These are phyloP conservation scores for Choanephora cucurbitarum DNA, from an alignment of 371 early-diverging fungal species.

Conservation along the genomic window DNA sequence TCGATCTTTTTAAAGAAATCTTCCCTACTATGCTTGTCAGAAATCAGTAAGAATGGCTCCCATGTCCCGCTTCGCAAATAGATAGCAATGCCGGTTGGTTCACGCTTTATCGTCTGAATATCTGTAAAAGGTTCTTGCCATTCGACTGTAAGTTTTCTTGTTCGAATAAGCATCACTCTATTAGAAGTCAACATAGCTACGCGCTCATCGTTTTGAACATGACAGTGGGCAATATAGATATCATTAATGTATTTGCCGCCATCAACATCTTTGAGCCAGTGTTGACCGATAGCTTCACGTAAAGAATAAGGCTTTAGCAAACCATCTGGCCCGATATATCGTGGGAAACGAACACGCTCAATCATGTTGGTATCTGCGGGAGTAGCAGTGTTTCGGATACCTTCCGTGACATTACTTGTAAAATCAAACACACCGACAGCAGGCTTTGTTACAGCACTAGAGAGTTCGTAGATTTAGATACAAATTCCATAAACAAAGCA, in stretches of 20 bases:
- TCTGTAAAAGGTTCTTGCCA: slow-evolving; percentile 69
- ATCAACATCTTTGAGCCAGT: slow-evolving; percentile 85
- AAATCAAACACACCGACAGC: slow-evolving; percentile 92
- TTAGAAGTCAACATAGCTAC: slow-evolving; percentile 74
- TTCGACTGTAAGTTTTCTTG: slow-evolving; percentile 64
- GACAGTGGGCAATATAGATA: slow-evolving; percentile 84
- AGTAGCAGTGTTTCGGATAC: slow-evolving; percentile 47
- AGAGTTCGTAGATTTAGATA: not conserved
- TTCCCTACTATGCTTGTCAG: slow-evolving; percentile 57
- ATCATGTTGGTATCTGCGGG: slow-evolving; percentile 76
- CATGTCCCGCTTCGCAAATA: slow-evolving; percentile 47
- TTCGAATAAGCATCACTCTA: slow-evolving; percentile 69
- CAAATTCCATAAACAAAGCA: slow-evolving; percentile 3
- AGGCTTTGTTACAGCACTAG: slow-evolving; percentile 88
- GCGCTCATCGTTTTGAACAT: slow-evolving; percentile 70
- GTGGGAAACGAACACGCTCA: slow-evolving; percentile 79
- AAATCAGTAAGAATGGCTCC: slow-evolving; percentile 63
- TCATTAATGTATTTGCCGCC: slow-evolving; percentile 84
- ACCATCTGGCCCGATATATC: slow-evolving; percentile 82
- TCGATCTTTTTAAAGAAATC: slow-evolving; percentile 66
- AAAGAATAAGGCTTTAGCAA: slow-evolving; percentile 75
- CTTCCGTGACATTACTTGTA: slow-evolving; percentile 88
- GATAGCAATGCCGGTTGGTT: slow-evolving; percentile 52
- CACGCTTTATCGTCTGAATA: slow-evolving; percentile 48
- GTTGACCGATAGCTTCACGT: slow-evolving; percentile 89